These are phyloP conservation scores for Calonectria naviculata DNA, from an alignment of 2,329 filamentous ascomycete genomes.

Conservation along the genomic window DNA sequence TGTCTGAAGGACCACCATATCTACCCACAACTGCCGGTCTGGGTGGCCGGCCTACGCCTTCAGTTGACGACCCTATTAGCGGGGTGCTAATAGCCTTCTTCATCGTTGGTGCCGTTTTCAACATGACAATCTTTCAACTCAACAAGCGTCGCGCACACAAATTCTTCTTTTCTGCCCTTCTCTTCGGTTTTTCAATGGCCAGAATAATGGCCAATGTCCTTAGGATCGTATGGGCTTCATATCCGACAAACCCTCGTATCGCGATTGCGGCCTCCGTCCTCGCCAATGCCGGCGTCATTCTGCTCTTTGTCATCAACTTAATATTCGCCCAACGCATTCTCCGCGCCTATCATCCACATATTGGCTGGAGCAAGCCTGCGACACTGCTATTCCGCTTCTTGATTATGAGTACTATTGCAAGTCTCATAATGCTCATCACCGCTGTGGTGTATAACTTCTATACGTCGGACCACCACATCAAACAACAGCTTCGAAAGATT, in stretches of 20 bases:
- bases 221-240: slow-evolving; percentile 61
- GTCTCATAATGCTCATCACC: slow-evolving; percentile 73
- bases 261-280: slow-evolving; percentile 73
- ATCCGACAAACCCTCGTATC: slow-evolving; percentile 50
- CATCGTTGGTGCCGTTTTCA: slow-evolving; percentile 56
- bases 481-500: slow-evolving; percentile 66
- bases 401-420: slow-evolving; percentile 67
- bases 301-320: slow-evolving; percentile 82
- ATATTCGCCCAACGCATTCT: slow-evolving; percentile 80
- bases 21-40: not conserved
- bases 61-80: slow-evolving; percentile 71
- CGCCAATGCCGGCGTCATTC: slow-evolving; percentile 75
- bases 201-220: slow-evolving; percentile 61
- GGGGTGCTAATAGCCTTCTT: slow-evolving; percentile 71
- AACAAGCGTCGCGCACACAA: slow-evolving; percentile 61
- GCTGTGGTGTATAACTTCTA: slow-evolving; percentile 73
- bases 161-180: slow-evolving; percentile 65
- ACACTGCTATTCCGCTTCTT: slow-evolving; percentile 65
- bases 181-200: slow-evolving; percentile 67
- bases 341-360: slow-evolving; percentile 73
- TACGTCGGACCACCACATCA: slow-evolving; percentile 64
- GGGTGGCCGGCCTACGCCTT: not conserved
- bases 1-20: not conserved
- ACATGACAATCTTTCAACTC: slow-evolving; percentile 66
- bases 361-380: slow-evolving; percentile 74